A percentile compares a stretch with the other conserved stretches of the same genome.
phyloP scores from a whole-genome alignment of 2,329 filamentous ascomycete genomes.

The Sclerotinia sclerotiorum region DNA sequence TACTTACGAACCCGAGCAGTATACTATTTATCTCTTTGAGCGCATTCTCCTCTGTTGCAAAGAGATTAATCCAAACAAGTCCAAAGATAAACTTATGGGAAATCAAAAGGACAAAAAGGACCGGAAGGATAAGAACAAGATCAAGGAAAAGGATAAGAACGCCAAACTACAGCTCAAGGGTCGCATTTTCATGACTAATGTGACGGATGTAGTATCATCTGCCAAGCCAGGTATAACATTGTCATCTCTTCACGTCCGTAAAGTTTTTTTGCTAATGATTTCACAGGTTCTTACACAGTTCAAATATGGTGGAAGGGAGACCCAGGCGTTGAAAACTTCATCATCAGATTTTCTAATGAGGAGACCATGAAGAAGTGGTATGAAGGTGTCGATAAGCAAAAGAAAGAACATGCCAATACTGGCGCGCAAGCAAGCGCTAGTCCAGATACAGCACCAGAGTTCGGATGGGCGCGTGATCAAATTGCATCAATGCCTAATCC shows the following conservation, averaged over 20 bases:
- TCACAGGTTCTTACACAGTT: conserved; percentile 81
- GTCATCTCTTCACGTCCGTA: neutral
- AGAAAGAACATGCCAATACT: conserved; percentile 59
- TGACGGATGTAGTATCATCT: conserved; percentile 87
- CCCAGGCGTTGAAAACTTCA: conserved; percentile 91
- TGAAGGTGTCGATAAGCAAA: conserved; percentile 72
- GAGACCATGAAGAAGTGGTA: conserved; percentile 94
- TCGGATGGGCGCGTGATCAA: conserved; percentile 74
- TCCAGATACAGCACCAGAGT: conserved; percentile 52
- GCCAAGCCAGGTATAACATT: conserved; percentile 74
- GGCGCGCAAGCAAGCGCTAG: conserved; percentile 49
- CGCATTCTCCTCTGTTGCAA: conserved; percentile 96
- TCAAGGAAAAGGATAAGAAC: conserved; percentile 63
- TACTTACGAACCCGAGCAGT: conserved; percentile 53
- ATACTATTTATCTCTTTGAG: conserved; percentile 97
- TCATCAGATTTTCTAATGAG: conserved; percentile 90
- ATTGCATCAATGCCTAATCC: conserved; percentile 73
- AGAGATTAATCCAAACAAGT: conserved; percentile 83
- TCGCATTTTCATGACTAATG: conserved; percentile 98
- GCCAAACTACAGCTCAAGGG: conserved; percentile 90
- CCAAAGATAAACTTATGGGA: conserved; percentile 68
- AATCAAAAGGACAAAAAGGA: conserved; percentile 72
- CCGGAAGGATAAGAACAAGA: conserved; percentile 72
- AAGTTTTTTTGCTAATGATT: conserved; percentile 36
- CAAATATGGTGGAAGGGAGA: conserved; percentile 99